Evolutionary conservation across 768 basidiomycete genomes (phyloP), one percentile per base, ranked within the genome.

Genomic region (Gelatoporia subvermispora): DNA sequence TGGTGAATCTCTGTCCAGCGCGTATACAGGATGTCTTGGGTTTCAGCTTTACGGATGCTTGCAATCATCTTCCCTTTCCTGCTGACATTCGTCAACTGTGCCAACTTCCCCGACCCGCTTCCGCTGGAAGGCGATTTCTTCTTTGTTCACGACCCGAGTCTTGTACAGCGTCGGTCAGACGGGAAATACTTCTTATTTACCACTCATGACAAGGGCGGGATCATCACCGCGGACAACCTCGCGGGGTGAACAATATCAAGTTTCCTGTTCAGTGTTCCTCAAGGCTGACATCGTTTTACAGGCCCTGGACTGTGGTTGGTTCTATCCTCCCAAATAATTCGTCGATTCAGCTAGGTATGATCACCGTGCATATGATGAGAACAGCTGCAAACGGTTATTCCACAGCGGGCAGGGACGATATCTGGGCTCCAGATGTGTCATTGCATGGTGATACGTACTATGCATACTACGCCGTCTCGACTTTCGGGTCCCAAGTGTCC

Each of bases 361-460:
- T 3, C 36, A n/a, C n/a, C n/a, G n/a, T n/a, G n/a, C n/a, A n/a
- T n/a, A n/a, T n/a, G n/a, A n/a, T n/a, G n/a, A n/a, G n/a, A n/a
- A n/a, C n/a, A n/a, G n/a, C n/a, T n/a, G n/a, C n/a, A n/a, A n/a
- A n/a, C n/a, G n/a, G n/a, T n/a, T n/a, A n/a, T n/a, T n/a, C n/a
- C 18, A 15, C 21, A 51, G 53, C 53, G 4, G 58, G 58, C 1
- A 43, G 42, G 5, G 54, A 56, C 44, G 54, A 53, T n/a, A 46
- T 56, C n/a, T 61, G 60, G 60, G 60, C 60, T 3, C 60, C 60
- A 1, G 60, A 61, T 42, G 56, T 61, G 5, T 52, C 52, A 15
- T 56, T 48, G 41, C 44, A 57, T 37, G 54, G 54, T 37, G 60
- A 58, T 25, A 34, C 43, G 25, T 61, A 61, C 36, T 50, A 49